Conservation (phyloP, 768 basidiomycete genomes). For the Rhodosporidiobolus sp. region DNA sequence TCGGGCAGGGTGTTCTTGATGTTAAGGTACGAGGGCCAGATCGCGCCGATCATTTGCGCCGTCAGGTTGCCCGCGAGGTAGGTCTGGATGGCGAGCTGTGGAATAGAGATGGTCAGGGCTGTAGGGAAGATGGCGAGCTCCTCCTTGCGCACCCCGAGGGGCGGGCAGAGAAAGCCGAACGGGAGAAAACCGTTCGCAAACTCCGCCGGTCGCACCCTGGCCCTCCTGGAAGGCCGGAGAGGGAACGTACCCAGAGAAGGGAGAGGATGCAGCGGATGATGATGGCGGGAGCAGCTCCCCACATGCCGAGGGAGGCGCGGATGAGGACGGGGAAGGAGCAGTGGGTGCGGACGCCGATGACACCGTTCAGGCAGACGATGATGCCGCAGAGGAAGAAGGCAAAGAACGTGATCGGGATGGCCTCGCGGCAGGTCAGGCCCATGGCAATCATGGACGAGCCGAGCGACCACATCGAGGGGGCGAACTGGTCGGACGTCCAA, state of each 20-base stretch:
- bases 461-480: constrained; percentile 12
- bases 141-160: too few relatives aligned
- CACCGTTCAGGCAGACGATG: neutral
- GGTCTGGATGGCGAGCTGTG: neutral
- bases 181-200: too few relatives aligned
- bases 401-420: constrained; percentile 9
- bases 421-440: constrained; percentile 7
- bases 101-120: constrained; percentile 1
- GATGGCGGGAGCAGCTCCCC: constrained; percentile 43
- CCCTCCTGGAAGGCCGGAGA: constrained; percentile 12
- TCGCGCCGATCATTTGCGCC: constrained; percentile 44
- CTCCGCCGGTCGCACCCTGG: too few relatives aligned
- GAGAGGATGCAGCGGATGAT: constrained; percentile 36
- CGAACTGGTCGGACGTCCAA: constrained; percentile 22
- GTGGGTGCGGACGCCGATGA: neutral
- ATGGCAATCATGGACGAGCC: neutral
- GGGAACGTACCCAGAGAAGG: constrained; percentile 23
- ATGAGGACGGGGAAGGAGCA: constrained; percentile 45
- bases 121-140: constrained; percentile 33
- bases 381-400: constrained; percentile 17
- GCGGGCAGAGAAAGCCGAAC: too few relatives aligned
- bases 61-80: constrained; percentile 33
- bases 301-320: constrained; percentile 43
- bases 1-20: constrained; percentile 42
- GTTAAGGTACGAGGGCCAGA: constrained; percentile 45